Evolutionary conservation across 1,139 yeast species (phyloP), one percentile per base, ranked within the genome.

Genomic region (Suhomyces guaymorum): DNA sequence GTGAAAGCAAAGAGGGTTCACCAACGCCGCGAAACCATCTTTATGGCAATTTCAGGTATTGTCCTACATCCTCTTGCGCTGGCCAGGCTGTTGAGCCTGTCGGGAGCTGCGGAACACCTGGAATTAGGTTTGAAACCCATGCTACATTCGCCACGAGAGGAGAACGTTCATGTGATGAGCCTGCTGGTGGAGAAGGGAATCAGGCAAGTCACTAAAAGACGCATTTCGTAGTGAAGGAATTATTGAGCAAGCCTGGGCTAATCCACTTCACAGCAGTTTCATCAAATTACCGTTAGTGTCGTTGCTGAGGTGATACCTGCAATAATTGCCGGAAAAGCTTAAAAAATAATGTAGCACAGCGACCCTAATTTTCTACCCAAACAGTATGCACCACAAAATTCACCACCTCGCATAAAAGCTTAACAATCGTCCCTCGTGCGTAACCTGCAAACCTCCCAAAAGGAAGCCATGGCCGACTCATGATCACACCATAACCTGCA

Each of bases 401-500:
- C 5, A 21, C 5, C 23, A 21, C 6, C 23, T 21, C 23, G 23
- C 23, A 21, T 21, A 21, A 21, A 9, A 21, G 23, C 23, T 21
- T 21, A 21, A 11, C 5, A 5, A 11, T 23, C 5, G 5, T 6
- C n/a, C 8, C 25, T 4, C 9, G 14, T 23, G 25, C 25, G 9
- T 17, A 24, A 24, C 27, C 21, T 11, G 21, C 13, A 26, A 26
- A 26, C 4, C n/a, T n/a, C 27, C 19, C 20, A 7, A 22, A 15
- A 15, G 20, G 10, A 7, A 15, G 17, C 28, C 16, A 26, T 26
- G n/a, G n/a, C 28, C 21, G n/a, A 11, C 22, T 22, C 22, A 16
- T 15, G 21, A 26, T 26, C 28, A 26, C 28, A 26, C 28, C 28
- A 26, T 10, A 32, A 32, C 35, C 35, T 32, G 35, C 35, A 32